Evolutionary conservation across 202 grass and related monocot species (phyloP), one percentile per base, ranked within the genome.

Genomic region (Miscanthus sacchariflorus): DNA sequence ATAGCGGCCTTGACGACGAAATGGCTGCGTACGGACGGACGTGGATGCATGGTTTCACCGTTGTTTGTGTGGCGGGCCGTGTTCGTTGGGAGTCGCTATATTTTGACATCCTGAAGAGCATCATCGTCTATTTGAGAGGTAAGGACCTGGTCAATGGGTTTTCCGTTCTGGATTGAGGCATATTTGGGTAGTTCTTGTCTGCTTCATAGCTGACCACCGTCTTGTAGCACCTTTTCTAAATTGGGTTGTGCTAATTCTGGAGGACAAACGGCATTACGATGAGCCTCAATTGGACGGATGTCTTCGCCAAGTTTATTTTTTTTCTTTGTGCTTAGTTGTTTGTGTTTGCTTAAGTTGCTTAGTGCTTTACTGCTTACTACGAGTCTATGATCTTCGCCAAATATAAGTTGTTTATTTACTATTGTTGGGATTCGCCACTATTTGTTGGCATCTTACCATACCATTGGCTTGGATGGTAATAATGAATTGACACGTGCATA

Each of bases 131-230:
- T n/a, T n/a, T n/a, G n/a, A n/a, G n/a, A 95, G n/a, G n/a, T n/a
- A n/a, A n/a, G n/a, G n/a, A n/a, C n/a, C n/a, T 58, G 85, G 89
- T 84, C 81, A 87, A 80, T 14, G 36, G 80, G 77, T 48, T 49
- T 28, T 28, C 64, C 45, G 18, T 61, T 76, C 18, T 82, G 33
- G 19, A 17, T 18, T 25, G 19, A 40, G 24, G 35, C 49, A 83
- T 43, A 13, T 81, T 71, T 61, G 27, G 11, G 1, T 6, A 7
- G 1, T 64, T 81, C 48, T 69, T 70, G 39, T 52, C 28, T 64
- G 69, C 68, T 75, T 61, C 70, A 64, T 61, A 23, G 23, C 68
- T n/a, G 14, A 65, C n/a, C 85, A 63, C 44, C 7, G 40, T 70
- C 28, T 8, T 73, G 40, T 23, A 59, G 5, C 13, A 14, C 9